phyloP scores from a whole-genome alignment of 2,329 filamentous ascomycete genomes.

The Calonectria pauciramosa region DNA sequence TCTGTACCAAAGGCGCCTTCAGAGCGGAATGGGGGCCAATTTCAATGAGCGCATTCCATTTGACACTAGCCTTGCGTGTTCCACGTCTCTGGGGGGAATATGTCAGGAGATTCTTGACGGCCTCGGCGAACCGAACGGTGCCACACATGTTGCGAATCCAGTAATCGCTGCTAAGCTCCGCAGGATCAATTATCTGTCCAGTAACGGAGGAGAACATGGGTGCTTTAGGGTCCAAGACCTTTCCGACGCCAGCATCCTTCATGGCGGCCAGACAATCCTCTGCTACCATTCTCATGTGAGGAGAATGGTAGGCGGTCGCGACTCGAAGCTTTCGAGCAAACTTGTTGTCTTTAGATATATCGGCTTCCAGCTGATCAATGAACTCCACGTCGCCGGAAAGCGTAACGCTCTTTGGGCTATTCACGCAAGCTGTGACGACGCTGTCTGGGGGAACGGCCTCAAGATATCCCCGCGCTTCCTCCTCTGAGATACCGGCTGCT shows the following conservation, averaged over 20 bases:
- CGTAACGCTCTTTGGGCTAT: background rate
- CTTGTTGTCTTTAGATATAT: background rate
- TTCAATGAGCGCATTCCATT: background rate
- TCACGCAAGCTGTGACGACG: background rate
- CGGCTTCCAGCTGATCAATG: background rate
- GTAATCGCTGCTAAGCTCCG: background rate
- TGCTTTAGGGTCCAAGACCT: background rate
- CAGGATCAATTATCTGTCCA: background rate
- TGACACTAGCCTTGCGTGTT: background rate
- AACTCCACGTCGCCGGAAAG: background rate
- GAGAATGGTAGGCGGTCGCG: background rate
- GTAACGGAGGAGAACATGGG: background rate
- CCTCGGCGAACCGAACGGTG: background rate
- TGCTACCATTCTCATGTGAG: background rate
- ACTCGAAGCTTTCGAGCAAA: background rate
- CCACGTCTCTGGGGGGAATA: background rate
- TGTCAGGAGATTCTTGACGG: background rate
- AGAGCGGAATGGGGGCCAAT: background rate
- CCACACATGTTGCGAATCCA: background rate
- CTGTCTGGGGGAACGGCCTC: background rate
- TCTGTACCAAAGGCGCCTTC: background rate
- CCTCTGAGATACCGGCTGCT: background rate
- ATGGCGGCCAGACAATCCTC: background rate
- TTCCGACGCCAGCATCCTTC: background rate
- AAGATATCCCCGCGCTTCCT: background rate